Conservation (phyloP, 2,329 filamentous ascomycete species). For the Beauveria scarabaeidicola region DNA sequence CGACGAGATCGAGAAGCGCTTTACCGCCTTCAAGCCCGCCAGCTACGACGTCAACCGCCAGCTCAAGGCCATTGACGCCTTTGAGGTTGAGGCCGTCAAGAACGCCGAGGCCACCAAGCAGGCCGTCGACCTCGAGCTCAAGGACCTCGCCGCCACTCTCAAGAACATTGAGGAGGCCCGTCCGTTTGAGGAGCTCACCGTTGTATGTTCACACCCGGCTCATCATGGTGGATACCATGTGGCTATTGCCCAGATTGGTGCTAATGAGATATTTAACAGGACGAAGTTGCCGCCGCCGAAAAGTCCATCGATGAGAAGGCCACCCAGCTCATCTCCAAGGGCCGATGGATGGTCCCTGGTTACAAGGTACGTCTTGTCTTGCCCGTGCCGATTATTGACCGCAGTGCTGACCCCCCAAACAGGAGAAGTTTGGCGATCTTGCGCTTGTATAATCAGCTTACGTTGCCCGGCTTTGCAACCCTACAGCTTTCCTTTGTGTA, state of each 20-base stretch:
- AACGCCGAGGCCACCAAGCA: conserved; percentile 95
- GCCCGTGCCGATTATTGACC: neutral
- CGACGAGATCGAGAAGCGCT: conserved; percentile 95
- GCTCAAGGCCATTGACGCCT: conserved; percentile 96
- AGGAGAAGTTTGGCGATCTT: conserved; percentile 99
- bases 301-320: conserved; percentile 98
- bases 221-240: neutral
- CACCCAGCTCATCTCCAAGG: conserved; percentile 87
- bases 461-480: conserved; percentile 20
- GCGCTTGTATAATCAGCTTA: conserved; percentile 69
- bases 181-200: conserved; percentile 94
- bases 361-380: conserved; percentile 73
- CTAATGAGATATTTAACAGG: conserved; percentile 41
- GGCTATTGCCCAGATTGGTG: conserved; percentile 17
- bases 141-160: conserved; percentile 87
- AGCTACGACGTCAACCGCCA: conserved; percentile 90
- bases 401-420: conserved; percentile 36
- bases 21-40: conserved; percentile 81
- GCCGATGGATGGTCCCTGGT: conserved; percentile 94
- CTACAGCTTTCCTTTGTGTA: conserved; percentile 48
- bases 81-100: conserved; percentile 94
- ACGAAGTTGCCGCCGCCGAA: conserved; percentile 88
- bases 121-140: conserved; percentile 89
- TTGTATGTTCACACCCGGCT: conserved; percentile 56
- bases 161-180: conserved; percentile 95